Evolutionary conservation across 2,329 filamentous ascomycete species (phyloP), one percentile per base, ranked within the genome.

Genomic region (Neurospora sp.): DNA sequence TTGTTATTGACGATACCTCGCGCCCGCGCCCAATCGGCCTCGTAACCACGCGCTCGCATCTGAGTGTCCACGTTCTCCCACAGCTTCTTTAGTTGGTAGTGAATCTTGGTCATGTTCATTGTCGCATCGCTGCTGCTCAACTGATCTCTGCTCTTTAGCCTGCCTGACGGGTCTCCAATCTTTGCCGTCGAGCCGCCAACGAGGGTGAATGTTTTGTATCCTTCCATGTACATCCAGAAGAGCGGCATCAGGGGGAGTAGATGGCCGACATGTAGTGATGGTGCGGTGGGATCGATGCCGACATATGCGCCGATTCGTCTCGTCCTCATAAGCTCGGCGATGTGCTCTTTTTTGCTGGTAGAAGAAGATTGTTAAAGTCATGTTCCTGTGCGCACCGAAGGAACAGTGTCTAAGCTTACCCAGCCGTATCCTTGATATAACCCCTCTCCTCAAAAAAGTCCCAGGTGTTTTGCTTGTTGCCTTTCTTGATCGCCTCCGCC

Each of bases 141-240:
- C 17, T 81, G 77, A n/a, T 85, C 83, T 69, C 92, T 86, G 68
- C 84, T 87, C 36, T 85, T 83, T 15, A 91, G 81, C 43, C 92
- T 86, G 72, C 86, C 92, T 3, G 89, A 92, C 1, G 92, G 92
- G 75, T 96, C 92, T 66, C 92, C 92, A 67, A 96, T 87, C 75
- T 89, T 89, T 52, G 89, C 90, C 4, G 92, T 96, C 15, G 91
- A 89, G 74, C 91, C 90, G 66, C 91, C 91, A 70, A 93, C 78
- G 69, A 96, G 82, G 46, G 87, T 89, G 67, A 91, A 82, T 36
- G 89, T 85, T 39, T 86, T 83, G 78, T 90, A 89, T 33, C 92
- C 92, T 77, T 93, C 84, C 73, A 93, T 83, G 81, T 92, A 93
- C 83, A 94, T 86, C 90, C 92, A 95, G 81, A 93, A 93, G 33